Evolutionary conservation across 768 basidiomycete genomes (phyloP), one percentile per base, ranked within the genome.

Genomic region (Mycena albidolilacea): DNA sequence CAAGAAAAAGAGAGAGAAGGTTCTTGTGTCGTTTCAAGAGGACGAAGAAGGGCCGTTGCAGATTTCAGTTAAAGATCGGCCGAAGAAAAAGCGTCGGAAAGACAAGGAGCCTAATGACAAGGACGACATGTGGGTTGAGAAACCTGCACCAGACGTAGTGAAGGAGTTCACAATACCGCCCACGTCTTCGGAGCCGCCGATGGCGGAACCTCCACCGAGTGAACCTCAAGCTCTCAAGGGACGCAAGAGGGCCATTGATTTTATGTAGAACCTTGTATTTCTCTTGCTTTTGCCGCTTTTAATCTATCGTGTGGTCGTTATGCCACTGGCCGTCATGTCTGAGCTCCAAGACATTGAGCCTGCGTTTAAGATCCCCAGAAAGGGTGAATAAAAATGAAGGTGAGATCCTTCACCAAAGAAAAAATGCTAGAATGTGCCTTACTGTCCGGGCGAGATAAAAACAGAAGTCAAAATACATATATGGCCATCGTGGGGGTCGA

Each of bases 161-260:
- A 85, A 85, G 77, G 75, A 78, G 63, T 46, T 72, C 55, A 68
- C 70, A 5, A 70, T 62, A 30, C 30, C 30, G 39, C 38, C 67
- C 21, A 14, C 62, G 5, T 14, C 57, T n/a, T 35, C 55, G 35
- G 64, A 55, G 9, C 79, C 77, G 23, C 30, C 43, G 35, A 12
- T 46, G 58, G n/a, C 14, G 10, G 69, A 70, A 8, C 19, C 38
- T 12, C 41, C 43, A 21, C 44, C 46, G 5, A 62, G 48, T 48
- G 46, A 58, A 11, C 35, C 55, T 44, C 73, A 76, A 15, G 78
- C 74, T 37, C 70, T 75, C 7, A 87, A 82, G 73, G 90, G 89
- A 41, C 85, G 93, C 66, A 93, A 94, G 78, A 86, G 92, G 44
- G 94, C 94, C 0, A 85, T 92, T 30, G 94, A 95, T 81, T 95